These are phyloP conservation scores for Ganoderma meredithae DNA, from an alignment of 1,284 basidiomycete genomes.

Conservation along the genomic window DNA sequence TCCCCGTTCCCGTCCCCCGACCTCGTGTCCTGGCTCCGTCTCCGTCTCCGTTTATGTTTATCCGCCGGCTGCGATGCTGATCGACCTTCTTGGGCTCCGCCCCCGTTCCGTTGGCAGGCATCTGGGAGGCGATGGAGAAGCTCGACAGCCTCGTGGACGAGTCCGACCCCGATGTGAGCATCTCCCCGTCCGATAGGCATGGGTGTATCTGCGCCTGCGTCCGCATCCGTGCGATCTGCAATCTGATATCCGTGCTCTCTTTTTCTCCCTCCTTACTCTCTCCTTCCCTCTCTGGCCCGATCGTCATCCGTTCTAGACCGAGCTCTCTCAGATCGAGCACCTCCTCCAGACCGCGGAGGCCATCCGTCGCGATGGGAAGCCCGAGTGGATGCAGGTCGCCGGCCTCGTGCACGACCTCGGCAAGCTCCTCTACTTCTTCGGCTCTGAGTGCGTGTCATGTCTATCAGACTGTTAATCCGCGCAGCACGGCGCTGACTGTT, in stretches of 20 bases:
- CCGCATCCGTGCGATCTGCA: conserved; percentile 2
- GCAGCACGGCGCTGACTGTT: conserved; percentile 16
- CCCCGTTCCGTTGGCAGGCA: conserved; percentile 39
- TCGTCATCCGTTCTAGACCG: conserved; percentile 56
- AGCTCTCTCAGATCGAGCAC: conserved; percentile 88
- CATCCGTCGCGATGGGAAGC: conserved; percentile 88
- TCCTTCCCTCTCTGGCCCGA: not conserved
- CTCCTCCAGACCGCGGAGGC: conserved; percentile 93
- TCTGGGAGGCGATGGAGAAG: conserved; percentile 94
- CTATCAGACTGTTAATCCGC: conserved; percentile 5
- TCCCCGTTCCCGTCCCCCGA: not conserved
- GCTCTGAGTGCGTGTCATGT: conserved; percentile 58
- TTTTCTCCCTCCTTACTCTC: no score
- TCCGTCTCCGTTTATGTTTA: not conserved
- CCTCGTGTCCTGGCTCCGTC: not conserved
- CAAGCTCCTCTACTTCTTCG: conserved; percentile 84
- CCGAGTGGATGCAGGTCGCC: conserved; percentile 90
- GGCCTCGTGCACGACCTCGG: conserved; percentile 91
- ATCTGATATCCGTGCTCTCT: not conserved
- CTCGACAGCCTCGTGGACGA: conserved; percentile 90
- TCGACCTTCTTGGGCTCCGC: not conserved
- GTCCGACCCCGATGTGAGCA: conserved; percentile 80
- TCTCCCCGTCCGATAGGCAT: conserved; percentile 8
- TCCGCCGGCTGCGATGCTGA: conserved; percentile 5
- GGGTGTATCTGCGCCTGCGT: not conserved